Evolutionary conservation across 2,329 filamentous ascomycete species (phyloP), one percentile per base, ranked within the genome.

Genomic region (Trichothecium roseum): DNA sequence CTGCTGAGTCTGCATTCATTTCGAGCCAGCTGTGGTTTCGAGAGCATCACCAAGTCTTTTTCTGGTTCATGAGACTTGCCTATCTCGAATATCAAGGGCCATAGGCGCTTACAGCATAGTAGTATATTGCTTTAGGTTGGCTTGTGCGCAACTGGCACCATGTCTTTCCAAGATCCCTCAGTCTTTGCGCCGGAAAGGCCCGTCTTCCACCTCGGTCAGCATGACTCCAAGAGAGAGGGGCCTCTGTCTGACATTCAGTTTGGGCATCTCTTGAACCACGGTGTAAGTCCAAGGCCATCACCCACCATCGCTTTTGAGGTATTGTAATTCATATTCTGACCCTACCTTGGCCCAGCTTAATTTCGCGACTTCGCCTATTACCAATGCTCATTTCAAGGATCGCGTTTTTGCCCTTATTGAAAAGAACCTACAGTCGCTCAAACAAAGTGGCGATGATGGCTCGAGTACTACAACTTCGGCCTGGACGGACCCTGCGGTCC

Each of bases 331-430:
- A n/a, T n/a, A n/a, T n/a, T n/a, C n/a, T 41, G 49, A 38, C 37
- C 35, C 10, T 6, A 24, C 20, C 6, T 24, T 18, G 29, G 29
- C 5, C 30, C 37, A 88, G 82, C 85, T 89, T 63, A 75, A 80
- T 52, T 84, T 87, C 64, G 70, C 84, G 43, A 88, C 84, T 4
- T 78, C 77, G 14, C 81, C 83, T 34, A 79, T 93, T 52, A 89
- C 84, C 28, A 91, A 82, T 49, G 56, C 65, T 15, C 69, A 78
- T 49, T 91, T 89, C 56, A 78, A 78, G 42, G 64, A 74, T 18
- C 72, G 82, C 37, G 76, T 91, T 13, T 64, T 81, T 44, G 62
- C 65, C 17, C 63, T 84, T 20, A 63, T 84, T 22, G 66, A 71
- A 30, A 56, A 63, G 30, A 74, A 83, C 50, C 56, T 73, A 9